Percentiles rank a stretch among this genome's conserved stretches.
Conservation (phyloP, 108 stramenopile species). For the Tribonema minus region DNA sequence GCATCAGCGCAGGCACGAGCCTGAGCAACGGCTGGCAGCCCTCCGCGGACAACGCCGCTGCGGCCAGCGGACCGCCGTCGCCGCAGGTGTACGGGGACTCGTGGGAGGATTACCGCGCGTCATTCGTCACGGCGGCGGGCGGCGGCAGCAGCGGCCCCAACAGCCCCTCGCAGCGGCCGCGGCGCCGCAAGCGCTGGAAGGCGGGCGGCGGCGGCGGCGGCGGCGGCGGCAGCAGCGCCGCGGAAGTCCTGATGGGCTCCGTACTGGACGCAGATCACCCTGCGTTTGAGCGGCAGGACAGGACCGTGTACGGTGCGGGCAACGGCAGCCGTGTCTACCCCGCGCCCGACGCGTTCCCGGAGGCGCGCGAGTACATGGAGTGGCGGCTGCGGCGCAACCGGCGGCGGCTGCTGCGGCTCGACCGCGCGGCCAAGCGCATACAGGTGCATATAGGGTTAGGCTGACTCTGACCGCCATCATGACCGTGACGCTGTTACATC, state of each 20-base stretch:
- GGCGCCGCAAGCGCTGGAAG: background rate
- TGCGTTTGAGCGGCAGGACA: conserved; percentile 60
- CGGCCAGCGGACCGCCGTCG: too few relatives aligned
- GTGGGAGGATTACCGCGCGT: conserved; percentile 11
- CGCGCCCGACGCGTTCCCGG: conserved; percentile 66
- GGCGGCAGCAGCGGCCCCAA: background rate
- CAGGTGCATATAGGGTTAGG: too few relatives aligned
- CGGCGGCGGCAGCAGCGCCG: background rate
- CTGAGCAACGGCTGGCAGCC: too few relatives aligned
- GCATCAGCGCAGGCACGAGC: too few relatives aligned
- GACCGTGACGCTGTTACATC: too few relatives aligned
- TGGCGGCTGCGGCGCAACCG: conserved; percentile 75
- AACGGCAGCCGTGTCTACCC: conserved; percentile 34
- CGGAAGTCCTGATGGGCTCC: conserved; percentile 13
- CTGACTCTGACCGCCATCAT: too few relatives aligned
- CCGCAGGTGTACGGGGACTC: conserved; percentile 9
- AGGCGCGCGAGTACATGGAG: conserved; percentile 78
- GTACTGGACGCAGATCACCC: conserved; percentile 57
- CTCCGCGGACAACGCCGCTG: too few relatives aligned
- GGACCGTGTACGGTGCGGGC: conserved; percentile 48
- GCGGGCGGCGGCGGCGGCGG: background rate
- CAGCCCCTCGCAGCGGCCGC: background rate
- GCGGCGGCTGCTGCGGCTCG: conserved; percentile 65
- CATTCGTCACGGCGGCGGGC: too few relatives aligned
- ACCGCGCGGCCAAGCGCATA: conserved; percentile 61